Conservation (phyloP, 2,329 filamentous ascomycete species). For the Tolypocladium capitatum region DNA sequence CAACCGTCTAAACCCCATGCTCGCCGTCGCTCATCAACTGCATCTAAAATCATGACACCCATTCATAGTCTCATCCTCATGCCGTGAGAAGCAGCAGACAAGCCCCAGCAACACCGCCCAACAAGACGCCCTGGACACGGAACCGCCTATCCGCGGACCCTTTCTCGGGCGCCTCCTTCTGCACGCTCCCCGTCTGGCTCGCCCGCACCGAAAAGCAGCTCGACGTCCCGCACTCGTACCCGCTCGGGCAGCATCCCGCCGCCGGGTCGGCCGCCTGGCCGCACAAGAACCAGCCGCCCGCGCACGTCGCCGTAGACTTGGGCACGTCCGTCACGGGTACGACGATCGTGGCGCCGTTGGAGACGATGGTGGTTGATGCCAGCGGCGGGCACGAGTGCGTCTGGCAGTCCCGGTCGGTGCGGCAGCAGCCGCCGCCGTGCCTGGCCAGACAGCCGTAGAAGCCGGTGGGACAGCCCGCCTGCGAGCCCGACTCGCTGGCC, state of each 20-base stretch:
- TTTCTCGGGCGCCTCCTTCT: constrained; percentile 34
- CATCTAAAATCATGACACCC: background rate
- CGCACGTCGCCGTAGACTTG: constrained; percentile 44
- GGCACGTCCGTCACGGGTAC: constrained; percentile 41
- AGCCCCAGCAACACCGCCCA: background rate
- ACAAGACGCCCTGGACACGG: background rate
- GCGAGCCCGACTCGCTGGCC: constrained; percentile 21
- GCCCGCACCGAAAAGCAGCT: constrained; percentile 51
- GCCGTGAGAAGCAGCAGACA: background rate
- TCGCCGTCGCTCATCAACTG: background rate
- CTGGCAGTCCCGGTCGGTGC: constrained; percentile 72
- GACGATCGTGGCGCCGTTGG: constrained; percentile 56
- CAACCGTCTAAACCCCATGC: background rate
- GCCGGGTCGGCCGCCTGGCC: constrained; percentile 40
- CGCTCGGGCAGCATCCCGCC: constrained; percentile 73
- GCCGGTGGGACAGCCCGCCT: constrained; percentile 60
- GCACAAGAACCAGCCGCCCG: constrained; percentile 68
- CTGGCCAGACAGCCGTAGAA: constrained; percentile 85
- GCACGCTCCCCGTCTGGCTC: constrained; percentile 41
- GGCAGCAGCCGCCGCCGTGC: constrained; percentile 76
- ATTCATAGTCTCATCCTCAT: background rate
- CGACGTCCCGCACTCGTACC: constrained; percentile 58
- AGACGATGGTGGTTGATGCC: constrained; percentile 48
- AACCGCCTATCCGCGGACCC: constrained; percentile 1
- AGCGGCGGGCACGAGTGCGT: constrained; percentile 62